Base-by-base conservation (phyloP, 441 rosid species). In the Mallotus japonicus region DNA sequence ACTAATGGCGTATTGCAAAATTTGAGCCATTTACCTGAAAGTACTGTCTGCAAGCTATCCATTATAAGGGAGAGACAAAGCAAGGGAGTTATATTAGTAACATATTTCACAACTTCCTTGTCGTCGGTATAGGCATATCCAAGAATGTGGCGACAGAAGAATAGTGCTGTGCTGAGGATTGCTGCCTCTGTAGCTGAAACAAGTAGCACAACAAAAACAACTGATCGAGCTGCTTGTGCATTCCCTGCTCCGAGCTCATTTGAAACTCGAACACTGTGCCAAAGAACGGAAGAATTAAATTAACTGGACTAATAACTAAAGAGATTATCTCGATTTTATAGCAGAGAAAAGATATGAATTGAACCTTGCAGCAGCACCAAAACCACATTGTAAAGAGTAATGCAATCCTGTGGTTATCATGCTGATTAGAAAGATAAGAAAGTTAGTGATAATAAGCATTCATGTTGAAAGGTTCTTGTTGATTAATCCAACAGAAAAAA, bases 281-380 rank as follows among this genome's bases (percentile, higher is more conserved):
- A 62, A 3, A 28, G n/a, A 34, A 2, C 13, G 24, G 13, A 34
- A 8, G 9, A 12, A 60, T 15, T 42, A 15, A 40, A 54, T 34
- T n/a, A 17, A 40, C 2, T 53, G 57, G 58, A 11, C 16, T 12
- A 50, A 12, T 12, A 47, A 47, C 8, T 47, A 15, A 4, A 12
- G 54, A 12, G 24, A 8, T 54, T 54, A 8, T 5, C 14, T 17
- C 6, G 55, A 65, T 40, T 10, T 50, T 42, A 17, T 8, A 40
- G 8, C 3, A 15, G 51, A 62, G 47, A 46, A 8, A 22, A 40
- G 22, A 46, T 53, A 12, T 0, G 19, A 70, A 69, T 50, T 64
- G 50, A 51, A 90, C 93, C 96, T 89, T 34, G 88, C 90, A 34
- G 90, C 81, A 32, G 84, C 87, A 61, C 85, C 85, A 22, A 91